Conservation (phyloP, 148 eudicot species). For the Amaranthus cruentus region DNA sequence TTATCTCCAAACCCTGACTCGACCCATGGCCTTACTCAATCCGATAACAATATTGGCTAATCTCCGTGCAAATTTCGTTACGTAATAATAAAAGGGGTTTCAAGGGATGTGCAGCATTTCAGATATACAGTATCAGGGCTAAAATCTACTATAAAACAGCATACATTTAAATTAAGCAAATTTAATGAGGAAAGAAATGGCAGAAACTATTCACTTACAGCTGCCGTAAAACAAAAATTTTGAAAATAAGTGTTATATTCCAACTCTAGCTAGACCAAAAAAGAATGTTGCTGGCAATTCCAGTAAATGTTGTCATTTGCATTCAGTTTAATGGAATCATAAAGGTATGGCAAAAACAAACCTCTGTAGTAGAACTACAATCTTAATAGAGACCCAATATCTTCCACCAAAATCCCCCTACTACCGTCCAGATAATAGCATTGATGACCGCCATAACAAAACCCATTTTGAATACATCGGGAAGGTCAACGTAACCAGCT, state of each 20-base stretch:
- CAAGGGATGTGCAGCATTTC: background rate
- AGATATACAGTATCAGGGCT: background rate
- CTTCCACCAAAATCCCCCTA: slow-evolving; percentile 91
- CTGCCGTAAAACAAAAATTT: slow-evolving; percentile 4
- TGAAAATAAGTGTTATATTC: background rate
- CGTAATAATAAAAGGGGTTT: too few relatives aligned
- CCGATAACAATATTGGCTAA: too few relatives aligned
- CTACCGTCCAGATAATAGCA: slow-evolving; percentile 64
- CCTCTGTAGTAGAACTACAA: background rate
- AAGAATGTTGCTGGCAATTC: slow-evolving; percentile 16
- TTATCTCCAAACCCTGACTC: too few relatives aligned
- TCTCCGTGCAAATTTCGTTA: too few relatives aligned
- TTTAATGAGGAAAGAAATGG: slow-evolving; percentile 1
- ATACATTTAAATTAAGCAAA: background rate
- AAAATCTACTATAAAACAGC: background rate
- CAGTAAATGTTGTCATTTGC: slow-evolving; percentile 15
- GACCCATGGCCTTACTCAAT: too few relatives aligned
- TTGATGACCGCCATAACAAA: slow-evolving; percentile 64
- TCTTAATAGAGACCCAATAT: slow-evolving; percentile 74
- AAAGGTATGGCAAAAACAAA: background rate
- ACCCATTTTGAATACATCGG: slow-evolving; percentile 75
- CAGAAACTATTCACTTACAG: slow-evolving; percentile 10
- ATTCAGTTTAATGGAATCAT: slow-evolving; percentile 8
- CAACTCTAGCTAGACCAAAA: slow-evolving; percentile 13
- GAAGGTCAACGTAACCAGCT: slow-evolving; percentile 95